These are phyloP conservation scores for Penicillium sclerotigenum DNA, from an alignment of 2,329 filamentous ascomycete species.

Conservation along the genomic window DNA sequence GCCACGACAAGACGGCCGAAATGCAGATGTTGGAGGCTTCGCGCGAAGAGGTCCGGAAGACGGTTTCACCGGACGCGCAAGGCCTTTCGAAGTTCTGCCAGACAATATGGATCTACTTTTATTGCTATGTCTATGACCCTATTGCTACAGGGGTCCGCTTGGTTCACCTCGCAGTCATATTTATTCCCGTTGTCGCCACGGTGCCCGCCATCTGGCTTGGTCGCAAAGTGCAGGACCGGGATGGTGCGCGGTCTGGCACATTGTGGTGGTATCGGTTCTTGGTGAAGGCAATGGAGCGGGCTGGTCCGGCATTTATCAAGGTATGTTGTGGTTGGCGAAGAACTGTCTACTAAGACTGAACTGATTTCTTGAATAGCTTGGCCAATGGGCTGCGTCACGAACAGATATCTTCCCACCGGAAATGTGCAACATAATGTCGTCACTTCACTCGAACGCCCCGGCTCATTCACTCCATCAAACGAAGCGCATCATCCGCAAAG, in stretches of 20 bases:
- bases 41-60: constrained; percentile 69
- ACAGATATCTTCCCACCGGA: constrained; percentile 94
- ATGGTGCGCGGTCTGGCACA: constrained; percentile 75
- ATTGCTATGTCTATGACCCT: constrained; percentile 65
- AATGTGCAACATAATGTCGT: constrained; percentile 90
- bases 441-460: constrained; percentile 88
- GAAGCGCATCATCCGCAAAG: constrained; percentile 71
- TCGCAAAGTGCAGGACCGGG: constrained; percentile 56
- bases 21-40: constrained; percentile 83
- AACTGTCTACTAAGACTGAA: background rate
- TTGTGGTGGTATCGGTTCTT: constrained; percentile 94
- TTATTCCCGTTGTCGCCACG: constrained; percentile 80
- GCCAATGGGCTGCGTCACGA: constrained; percentile 96
- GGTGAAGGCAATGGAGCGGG: constrained; percentile 83
- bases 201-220: constrained; percentile 83
- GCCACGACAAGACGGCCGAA: constrained; percentile 66
- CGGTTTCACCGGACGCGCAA: constrained; percentile 59
- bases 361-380: constrained; percentile 56
- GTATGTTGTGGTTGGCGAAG: constrained; percentile 42
- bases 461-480: constrained; percentile 82
- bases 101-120: constrained; percentile 63
- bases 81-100: constrained; percentile 59
- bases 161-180: constrained; percentile 79
- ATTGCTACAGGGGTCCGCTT: constrained; percentile 85
- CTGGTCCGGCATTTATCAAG: constrained; percentile 97